These are phyloP conservation scores for Phytophthora syringae DNA, from an alignment of 352 stramenopile species.

Conservation along the genomic window DNA sequence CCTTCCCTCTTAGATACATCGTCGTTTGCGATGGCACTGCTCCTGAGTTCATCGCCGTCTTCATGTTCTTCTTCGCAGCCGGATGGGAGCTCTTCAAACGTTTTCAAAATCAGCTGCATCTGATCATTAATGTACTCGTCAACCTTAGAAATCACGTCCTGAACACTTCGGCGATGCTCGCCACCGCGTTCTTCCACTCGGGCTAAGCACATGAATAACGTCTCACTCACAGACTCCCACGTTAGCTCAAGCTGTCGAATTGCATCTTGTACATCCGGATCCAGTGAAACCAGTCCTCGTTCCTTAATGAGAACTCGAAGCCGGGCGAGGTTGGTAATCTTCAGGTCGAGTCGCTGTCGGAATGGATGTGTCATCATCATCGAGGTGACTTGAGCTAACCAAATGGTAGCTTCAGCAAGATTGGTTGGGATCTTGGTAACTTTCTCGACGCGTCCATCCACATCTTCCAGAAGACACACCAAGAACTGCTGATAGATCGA, in stretches of 20 bases:
- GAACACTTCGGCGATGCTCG: constrained; percentile 66
- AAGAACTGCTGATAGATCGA: constrained; percentile 62
- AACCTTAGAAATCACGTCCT: constrained; percentile 53
- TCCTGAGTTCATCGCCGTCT: background rate
- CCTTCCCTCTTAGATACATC: constrained; percentile 13
- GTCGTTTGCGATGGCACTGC: background rate
- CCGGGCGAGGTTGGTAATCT: constrained; percentile 57
- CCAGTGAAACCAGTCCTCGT: constrained; percentile 14
- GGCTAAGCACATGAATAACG: constrained; percentile 58
- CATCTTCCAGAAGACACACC: constrained; percentile 48
- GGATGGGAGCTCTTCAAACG: constrained; percentile 48
- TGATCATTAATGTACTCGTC: constrained; percentile 50
- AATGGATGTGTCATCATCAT: constrained; percentile 63
- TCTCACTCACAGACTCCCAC: constrained; percentile 75
- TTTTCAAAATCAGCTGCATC: constrained; percentile 41
- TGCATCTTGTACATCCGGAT: constrained; percentile 16
- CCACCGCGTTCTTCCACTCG: constrained; percentile 67
- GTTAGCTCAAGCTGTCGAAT: constrained; percentile 59
- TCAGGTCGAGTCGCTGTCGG: constrained; percentile 56
- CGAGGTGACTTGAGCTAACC: constrained; percentile 56
- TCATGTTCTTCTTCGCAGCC: constrained; percentile 36
- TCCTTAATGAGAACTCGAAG: constrained; percentile 53
- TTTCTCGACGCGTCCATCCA: constrained; percentile 60
- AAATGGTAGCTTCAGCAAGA: constrained; percentile 51
- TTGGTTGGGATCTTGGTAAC: constrained; percentile 69